Conservation (phyloP, 2,329 filamentous ascomycete genomes). For the Tolypocladium amazonense region DNA sequence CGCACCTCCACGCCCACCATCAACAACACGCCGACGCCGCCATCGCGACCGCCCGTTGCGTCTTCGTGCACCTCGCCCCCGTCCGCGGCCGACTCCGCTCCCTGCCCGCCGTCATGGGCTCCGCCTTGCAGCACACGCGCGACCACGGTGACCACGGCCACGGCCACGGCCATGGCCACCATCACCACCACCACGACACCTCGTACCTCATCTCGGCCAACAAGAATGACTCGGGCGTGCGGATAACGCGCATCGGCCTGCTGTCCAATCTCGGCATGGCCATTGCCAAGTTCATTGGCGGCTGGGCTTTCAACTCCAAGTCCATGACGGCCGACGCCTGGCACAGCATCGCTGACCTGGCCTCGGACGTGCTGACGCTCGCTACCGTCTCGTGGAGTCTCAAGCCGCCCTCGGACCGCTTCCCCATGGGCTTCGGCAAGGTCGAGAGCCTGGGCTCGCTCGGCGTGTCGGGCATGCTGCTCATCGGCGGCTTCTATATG, state of each 20-base stretch:
- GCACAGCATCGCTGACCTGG: slow-evolving; percentile 89
- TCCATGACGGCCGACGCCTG: slow-evolving; percentile 88
- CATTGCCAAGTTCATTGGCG: slow-evolving; percentile 81
- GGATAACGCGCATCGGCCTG: slow-evolving; percentile 47
- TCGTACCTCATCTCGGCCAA: slow-evolving; percentile 78
- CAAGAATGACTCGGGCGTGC: slow-evolving; percentile 58
- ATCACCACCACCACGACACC: slow-evolving; percentile 80
- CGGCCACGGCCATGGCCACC: slow-evolving; percentile 44
- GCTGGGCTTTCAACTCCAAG: slow-evolving; percentile 91
- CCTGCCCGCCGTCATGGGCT: slow-evolving; percentile 16
- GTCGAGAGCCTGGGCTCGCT: slow-evolving; percentile 92
- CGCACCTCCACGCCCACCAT: not conserved
- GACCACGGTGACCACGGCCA: slow-evolving; percentile 18
- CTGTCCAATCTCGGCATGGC: slow-evolving; percentile 92
- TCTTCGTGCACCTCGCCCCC: slow-evolving; percentile 10
- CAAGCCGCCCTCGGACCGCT: slow-evolving; percentile 70
- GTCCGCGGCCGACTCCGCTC: slow-evolving; percentile 10
- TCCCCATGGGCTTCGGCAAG: slow-evolving; percentile 91
- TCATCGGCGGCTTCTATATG: slow-evolving; percentile 87
- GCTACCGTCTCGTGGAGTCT: slow-evolving; percentile 91
- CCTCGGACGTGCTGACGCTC: slow-evolving; percentile 88
- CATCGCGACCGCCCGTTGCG: slow-evolving; percentile 2
- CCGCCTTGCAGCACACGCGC: slow-evolving; percentile 20
- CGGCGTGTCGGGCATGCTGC: slow-evolving; percentile 83
- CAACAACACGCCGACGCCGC: slow-evolving; percentile 1